A percentile compares a stretch with the other conserved stretches of the same genome.
Conservation (phyloP, 306 rosid species). For the Dryas drummondii region DNA sequence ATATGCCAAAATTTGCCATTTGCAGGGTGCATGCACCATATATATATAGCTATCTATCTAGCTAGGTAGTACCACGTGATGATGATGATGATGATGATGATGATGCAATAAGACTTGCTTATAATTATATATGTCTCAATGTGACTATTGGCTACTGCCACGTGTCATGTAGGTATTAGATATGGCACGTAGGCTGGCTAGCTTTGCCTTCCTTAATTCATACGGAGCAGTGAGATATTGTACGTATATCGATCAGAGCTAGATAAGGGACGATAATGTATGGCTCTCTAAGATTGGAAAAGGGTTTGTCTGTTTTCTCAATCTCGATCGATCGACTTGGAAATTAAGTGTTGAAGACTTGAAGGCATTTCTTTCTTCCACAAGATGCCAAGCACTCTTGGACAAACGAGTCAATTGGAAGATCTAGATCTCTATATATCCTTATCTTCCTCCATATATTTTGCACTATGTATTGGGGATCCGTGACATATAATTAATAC, state of each 20-base stretch:
- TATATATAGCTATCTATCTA: too few species aligned
- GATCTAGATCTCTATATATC: not conserved
- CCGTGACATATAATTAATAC: conserved; percentile 20
- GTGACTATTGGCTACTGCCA: too few species aligned
- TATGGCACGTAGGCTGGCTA: not conserved
- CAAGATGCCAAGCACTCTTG: conserved; percentile 40
- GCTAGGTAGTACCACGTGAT: too few species aligned
- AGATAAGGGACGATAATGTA: not conserved
- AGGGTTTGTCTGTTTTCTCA: conserved; percentile 29
- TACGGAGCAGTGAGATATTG: conserved; percentile 16
- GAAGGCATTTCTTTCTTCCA: conserved; percentile 24
- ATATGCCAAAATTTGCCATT: too few species aligned
- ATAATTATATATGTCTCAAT: too few species aligned
- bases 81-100: too few species aligned
- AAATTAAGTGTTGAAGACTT: not conserved
- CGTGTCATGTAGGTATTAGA: too few species aligned
- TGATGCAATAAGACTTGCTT: too few species aligned
- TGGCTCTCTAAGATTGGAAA: not conserved
- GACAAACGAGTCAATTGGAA: conserved; percentile 45
- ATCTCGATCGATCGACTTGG: not conserved
- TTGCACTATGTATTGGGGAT: conserved; percentile 33
- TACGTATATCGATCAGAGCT: too few species aligned
- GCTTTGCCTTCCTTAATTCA: conserved; percentile 8
- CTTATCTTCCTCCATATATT: conserved; percentile 26
- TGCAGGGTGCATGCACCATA: too few species aligned